Conservation (phyloP, 176 grass and related monocot genomes). For the Poa annua region DNA sequence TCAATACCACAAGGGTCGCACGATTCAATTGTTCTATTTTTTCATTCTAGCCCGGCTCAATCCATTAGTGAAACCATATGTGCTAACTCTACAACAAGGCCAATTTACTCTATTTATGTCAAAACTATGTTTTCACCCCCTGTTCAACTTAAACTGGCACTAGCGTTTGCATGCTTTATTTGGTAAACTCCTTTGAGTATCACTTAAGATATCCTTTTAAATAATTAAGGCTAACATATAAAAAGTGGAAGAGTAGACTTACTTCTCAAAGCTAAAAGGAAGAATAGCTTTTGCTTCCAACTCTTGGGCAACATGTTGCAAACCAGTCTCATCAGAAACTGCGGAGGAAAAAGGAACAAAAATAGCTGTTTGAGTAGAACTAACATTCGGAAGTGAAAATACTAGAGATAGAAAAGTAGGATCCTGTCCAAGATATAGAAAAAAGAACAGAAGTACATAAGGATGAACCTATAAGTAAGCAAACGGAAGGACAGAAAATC, state of each 20-base stretch:
- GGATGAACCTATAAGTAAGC: background rate
- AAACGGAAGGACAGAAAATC: constrained; percentile 37
- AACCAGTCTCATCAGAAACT: constrained; percentile 87
- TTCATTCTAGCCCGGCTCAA: too few species aligned
- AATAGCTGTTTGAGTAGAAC: constrained; percentile 8
- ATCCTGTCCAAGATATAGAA: background rate
- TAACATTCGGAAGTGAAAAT: background rate
- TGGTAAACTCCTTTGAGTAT: constrained; percentile 4
- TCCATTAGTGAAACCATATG: too few species aligned
- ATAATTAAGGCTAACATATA: background rate
- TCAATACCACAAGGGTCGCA: background rate
- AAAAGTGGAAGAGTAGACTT: constrained; percentile 39
- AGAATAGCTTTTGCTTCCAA: constrained; percentile 81
- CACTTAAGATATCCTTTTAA: background rate
- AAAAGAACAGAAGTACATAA: background rate
- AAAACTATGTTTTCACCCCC: too few species aligned
- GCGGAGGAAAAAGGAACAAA: constrained; percentile 38
- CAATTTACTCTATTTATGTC: too few species aligned
- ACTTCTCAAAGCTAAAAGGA: constrained; percentile 85
- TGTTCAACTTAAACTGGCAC: too few species aligned
- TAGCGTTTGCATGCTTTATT: constrained; percentile 2
- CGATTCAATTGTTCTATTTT: background rate
- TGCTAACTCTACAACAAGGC: too few species aligned
- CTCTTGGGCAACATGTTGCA: constrained; percentile 83
- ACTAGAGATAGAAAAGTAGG: constrained; percentile 15